Conservation (phyloP, 129 eudicot genomes). For the Pseudognaphalium luteoalbum region DNA sequence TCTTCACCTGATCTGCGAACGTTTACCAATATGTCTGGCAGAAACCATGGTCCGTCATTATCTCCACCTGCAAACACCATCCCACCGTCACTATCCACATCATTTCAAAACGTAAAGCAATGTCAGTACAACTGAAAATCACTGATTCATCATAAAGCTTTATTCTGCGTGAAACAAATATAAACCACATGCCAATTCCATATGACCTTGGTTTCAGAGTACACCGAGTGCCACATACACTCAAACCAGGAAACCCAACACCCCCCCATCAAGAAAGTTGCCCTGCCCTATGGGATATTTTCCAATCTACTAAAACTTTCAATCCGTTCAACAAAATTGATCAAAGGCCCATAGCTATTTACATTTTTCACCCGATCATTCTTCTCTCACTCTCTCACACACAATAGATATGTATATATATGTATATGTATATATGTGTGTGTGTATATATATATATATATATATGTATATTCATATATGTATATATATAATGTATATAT, state of each 20-base stretch:
- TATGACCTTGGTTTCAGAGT: too few species aligned
- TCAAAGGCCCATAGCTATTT: too few species aligned
- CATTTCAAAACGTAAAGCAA: background rate
- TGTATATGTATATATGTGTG: too few species aligned
- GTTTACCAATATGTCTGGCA: constrained; percentile 83
- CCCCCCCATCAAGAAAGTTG: background rate
- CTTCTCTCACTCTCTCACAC: too few species aligned
- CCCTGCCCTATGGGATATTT: background rate
- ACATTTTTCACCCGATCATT: too few species aligned
- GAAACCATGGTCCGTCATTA: constrained; percentile 70
- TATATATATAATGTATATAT: too few species aligned
- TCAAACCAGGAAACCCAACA: too few species aligned
- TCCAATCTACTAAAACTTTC: background rate
- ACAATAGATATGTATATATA: too few species aligned
- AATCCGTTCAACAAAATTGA: background rate
- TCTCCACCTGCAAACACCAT: constrained; percentile 63
- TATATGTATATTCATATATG: too few species aligned
- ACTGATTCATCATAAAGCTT: background rate
- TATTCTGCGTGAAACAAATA: background rate
- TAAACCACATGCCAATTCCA: too few species aligned
- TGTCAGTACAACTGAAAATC: background rate
- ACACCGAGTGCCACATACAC: too few species aligned
- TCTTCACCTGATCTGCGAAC: constrained; percentile 76
- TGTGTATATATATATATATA: too few species aligned
- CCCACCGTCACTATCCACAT: constrained; percentile 4